These are phyloP conservation scores for Chaetomiaceae sp. DNA, from an alignment of 2,329 filamentous ascomycete genomes.

Conservation along the genomic window DNA sequence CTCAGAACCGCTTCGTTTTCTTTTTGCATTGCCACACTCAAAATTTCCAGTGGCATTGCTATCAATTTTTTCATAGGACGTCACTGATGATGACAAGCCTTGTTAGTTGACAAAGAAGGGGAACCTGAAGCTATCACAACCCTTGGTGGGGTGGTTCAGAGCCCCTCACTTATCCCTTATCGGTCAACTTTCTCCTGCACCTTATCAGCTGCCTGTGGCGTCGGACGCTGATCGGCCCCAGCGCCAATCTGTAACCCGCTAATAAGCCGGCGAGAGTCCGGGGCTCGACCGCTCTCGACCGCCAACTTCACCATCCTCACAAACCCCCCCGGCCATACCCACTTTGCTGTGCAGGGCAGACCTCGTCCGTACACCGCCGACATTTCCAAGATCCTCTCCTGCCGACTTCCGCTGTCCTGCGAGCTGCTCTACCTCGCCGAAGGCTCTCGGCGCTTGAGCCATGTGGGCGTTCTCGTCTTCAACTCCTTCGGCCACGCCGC, in stretches of 20 bases:
- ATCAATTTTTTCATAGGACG: too few relatives aligned
- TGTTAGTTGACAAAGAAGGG: too few relatives aligned
- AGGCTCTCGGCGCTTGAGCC: neutral
- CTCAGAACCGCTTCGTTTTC: neutral
- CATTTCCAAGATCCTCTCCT: neutral
- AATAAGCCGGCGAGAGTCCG: neutral
- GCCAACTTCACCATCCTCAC: neutral
- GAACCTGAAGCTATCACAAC: too few relatives aligned
- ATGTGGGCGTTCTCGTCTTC: constrained; percentile 21
- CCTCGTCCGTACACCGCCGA: neutral
- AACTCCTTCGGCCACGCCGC: constrained; percentile 16
- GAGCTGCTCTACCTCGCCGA: neutral
- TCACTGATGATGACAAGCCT: too few relatives aligned
- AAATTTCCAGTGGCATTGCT: too few relatives aligned
- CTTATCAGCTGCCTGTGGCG: constrained; percentile 5
- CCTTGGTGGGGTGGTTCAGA: constrained; percentile 1
- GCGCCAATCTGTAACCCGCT: neutral
- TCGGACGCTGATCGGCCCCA: constrained; percentile 11
- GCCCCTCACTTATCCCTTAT: constrained; percentile 7
- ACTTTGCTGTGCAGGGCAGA: neutral
- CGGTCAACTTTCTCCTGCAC: neutral
- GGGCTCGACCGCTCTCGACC: neutral
- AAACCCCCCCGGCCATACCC: neutral
- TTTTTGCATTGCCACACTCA: neutral
- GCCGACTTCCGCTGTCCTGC: neutral